Evolutionary conservation across 78 protist genomes (phyloP).

Genomic region (Planoprotostelium fungivorum): DNA sequence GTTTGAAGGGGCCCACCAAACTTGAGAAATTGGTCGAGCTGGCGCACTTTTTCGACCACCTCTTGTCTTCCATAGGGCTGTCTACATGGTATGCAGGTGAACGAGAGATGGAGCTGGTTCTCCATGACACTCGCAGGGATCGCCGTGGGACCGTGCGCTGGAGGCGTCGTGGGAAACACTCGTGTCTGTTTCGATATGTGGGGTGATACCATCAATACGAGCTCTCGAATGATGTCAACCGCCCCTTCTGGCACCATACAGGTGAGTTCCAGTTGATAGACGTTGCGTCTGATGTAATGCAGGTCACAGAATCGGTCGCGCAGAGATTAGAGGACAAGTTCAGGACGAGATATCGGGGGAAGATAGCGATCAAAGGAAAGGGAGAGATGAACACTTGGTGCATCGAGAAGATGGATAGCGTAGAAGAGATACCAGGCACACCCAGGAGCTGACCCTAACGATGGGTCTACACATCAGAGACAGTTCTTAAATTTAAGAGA

Average conservation of each 20-base stretch:
- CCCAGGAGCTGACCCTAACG: too few species aligned
- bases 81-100: neutral
- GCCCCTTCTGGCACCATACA: constrained; percentile 50
- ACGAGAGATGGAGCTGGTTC: neutral
- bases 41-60: too few species aligned
- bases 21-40: neutral
- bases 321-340: neutral
- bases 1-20: neutral
- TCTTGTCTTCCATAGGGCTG: neutral
- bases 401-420: too few species aligned
- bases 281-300: neutral
- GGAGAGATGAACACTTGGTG: neutral
- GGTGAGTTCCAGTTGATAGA: neutral
- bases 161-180: constrained; percentile 74
- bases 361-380: neutral
- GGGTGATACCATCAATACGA: constrained; percentile 87
- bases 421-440: too few species aligned
- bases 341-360: neutral
- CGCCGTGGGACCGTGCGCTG: constrained; percentile 68
- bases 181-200: constrained; percentile 69
- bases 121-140: constrained; percentile 53
- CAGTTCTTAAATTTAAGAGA: too few species aligned
- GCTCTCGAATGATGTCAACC: constrained; percentile 72
- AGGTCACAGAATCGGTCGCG: neutral
- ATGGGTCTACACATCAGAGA: too few species aligned